Percentiles rank a stretch among this genome's conserved stretches.
Evolutionary conservation across 2,329 filamentous ascomycete species (phyloP).

Genomic region (Stagonosporopsis cucurbitacearum): DNA sequence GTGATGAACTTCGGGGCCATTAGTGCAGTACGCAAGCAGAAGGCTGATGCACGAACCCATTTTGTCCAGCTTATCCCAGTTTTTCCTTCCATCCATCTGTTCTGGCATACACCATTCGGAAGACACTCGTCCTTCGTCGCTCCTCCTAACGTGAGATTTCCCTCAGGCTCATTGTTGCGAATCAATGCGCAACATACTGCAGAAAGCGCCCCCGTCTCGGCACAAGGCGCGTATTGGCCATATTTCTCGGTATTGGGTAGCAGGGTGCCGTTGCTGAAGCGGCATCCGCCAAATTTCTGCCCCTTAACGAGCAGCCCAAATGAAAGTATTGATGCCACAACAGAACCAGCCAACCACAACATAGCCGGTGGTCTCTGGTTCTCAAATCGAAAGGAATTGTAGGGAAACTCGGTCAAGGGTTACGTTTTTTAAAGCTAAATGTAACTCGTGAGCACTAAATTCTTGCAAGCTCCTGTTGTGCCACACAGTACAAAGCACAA

Average conservation of each 20-base stretch:
- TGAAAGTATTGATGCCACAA: background rate
- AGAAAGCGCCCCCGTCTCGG: background rate
- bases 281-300: background rate
- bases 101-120: conserved; percentile 3
- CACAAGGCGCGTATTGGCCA: background rate
- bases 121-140: background rate
- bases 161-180: background rate
- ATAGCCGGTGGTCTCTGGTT: background rate
- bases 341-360: background rate
- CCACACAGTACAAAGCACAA: background rate
- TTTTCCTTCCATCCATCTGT: background rate
- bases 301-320: too few species aligned
- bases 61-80: too few species aligned
- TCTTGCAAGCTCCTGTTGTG: background rate
- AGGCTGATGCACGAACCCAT: background rate
- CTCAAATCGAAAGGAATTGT: background rate
- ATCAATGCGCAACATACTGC: background rate
- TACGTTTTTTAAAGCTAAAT: too few species aligned
- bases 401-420: too few species aligned
- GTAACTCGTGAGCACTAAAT: too few species aligned
- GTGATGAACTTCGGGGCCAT: background rate
- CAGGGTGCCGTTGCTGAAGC: background rate
- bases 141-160: background rate
- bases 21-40: background rate
- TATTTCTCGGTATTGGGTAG: background rate